These are phyloP conservation scores for Fusarium gaditjirri DNA, from an alignment of 2,329 filamentous ascomycete species.

Conservation along the genomic window DNA sequence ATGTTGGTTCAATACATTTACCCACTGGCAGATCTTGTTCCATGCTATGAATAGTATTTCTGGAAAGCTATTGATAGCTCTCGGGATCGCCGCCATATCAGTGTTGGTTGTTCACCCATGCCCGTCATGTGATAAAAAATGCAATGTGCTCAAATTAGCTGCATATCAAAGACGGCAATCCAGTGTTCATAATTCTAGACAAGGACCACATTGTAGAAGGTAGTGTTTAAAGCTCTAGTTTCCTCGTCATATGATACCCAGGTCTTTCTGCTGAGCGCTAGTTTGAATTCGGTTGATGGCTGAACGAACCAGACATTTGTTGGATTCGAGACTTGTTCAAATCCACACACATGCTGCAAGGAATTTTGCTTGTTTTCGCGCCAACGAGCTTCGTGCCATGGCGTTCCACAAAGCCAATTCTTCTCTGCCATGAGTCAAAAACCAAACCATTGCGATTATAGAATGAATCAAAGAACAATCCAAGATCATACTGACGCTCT, in stretches of 20 bases:
- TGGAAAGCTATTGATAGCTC: background rate
- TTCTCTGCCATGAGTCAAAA: too few species aligned
- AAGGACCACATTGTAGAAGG: background rate
- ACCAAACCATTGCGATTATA: background rate
- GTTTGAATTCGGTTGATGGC: conserved; percentile 3
- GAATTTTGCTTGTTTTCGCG: background rate
- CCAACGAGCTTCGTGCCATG: background rate
- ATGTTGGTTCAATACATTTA: background rate
- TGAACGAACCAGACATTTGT: background rate
- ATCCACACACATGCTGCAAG: background rate
- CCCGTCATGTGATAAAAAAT: conserved; percentile 3
- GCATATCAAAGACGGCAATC: background rate
- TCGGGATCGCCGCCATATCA: background rate
- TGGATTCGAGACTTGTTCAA: conserved; percentile 2
- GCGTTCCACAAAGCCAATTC: background rate
- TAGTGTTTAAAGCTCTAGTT: background rate
- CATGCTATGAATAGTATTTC: background rate
- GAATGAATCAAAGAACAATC: background rate
- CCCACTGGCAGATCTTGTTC: background rate
- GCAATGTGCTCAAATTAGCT: conserved; percentile 18
- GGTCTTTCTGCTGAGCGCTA: conserved; percentile 13
- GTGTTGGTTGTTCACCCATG: background rate
- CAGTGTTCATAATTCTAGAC: background rate
- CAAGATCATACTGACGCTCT: background rate
- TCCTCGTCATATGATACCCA: conserved; percentile 22